These are phyloP conservation scores for Termitomyces eurrhizus DNA, from an alignment of 768 basidiomycete species.

Conservation along the genomic window DNA sequence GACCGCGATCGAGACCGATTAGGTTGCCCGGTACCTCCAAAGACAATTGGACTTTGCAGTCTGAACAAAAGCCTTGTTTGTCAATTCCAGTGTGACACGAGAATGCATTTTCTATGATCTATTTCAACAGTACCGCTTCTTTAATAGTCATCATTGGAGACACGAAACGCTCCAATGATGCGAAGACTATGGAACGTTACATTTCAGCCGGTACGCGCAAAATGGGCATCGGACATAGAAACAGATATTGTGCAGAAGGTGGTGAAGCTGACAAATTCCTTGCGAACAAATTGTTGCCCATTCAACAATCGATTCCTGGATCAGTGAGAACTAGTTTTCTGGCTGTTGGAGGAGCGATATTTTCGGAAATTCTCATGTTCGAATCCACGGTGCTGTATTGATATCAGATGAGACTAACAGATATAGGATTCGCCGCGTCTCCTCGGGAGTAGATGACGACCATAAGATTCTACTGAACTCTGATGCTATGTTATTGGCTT, in stretches of 20 bases:
- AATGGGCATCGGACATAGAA: background rate
- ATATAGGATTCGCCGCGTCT: too few species aligned
- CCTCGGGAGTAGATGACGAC: too few species aligned
- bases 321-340: background rate
- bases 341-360: background rate
- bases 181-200: background rate
- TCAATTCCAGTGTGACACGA: background rate
- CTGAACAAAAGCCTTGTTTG: background rate
- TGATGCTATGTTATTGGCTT: too few species aligned
- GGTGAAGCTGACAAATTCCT: background rate
- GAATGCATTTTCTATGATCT: background rate
- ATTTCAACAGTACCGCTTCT: background rate
- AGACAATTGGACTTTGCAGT: background rate
- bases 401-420: background rate
- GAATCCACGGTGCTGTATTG: background rate
- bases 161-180: background rate
- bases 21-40: too few species aligned
- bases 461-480: too few species aligned
- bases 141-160: background rate
- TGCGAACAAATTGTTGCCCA: background rate
- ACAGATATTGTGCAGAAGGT: background rate
- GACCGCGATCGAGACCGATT: too few species aligned
- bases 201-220: background rate
- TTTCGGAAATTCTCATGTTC: background rate
- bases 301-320: background rate